Evolutionary conservation across 2,329 filamentous ascomycete genomes (phyloP).

Genomic region (Talaromyces piceae): DNA sequence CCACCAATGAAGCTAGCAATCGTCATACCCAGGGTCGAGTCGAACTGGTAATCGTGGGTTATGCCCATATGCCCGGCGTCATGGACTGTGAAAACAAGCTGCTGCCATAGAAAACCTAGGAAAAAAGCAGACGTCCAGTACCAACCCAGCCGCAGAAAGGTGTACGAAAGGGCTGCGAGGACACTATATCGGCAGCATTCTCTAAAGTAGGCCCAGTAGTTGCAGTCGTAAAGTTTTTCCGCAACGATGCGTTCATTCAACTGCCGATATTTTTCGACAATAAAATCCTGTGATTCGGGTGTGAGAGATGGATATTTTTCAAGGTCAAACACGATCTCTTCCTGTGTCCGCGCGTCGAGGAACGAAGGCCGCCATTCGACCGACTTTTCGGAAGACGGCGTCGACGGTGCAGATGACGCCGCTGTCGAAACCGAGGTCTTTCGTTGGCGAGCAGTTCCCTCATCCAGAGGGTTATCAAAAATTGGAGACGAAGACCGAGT

Average conservation of each 20-base stretch:
- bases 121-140: constrained; percentile 64
- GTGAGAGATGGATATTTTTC: constrained; percentile 77
- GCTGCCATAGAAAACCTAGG: constrained; percentile 84
- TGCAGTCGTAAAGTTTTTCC: constrained; percentile 75
- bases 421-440: constrained; percentile 24
- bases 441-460: constrained; percentile 27
- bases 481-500: constrained; percentile 53
- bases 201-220: constrained; percentile 69
- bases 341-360: constrained; percentile 63
- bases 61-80: constrained; percentile 97
- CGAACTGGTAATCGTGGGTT: constrained; percentile 77
- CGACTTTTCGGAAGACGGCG: constrained; percentile 16
- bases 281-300: constrained; percentile 61
- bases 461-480: constrained; percentile 47
- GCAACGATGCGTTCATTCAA: constrained; percentile 64
- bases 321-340: constrained; percentile 68
- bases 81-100: constrained; percentile 87
- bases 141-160: constrained; percentile 56
- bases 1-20: constrained; percentile 87
- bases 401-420: constrained; percentile 23
- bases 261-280: constrained; percentile 74
- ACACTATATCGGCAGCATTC: constrained; percentile 66
- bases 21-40: constrained; percentile 80
- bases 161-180: constrained; percentile 56
- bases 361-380: constrained; percentile 48